Evolutionary conservation across 2,329 filamentous ascomycete species (phyloP), one percentile per base, ranked within the genome.

Genomic region (Aspergillus costaricaensis): DNA sequence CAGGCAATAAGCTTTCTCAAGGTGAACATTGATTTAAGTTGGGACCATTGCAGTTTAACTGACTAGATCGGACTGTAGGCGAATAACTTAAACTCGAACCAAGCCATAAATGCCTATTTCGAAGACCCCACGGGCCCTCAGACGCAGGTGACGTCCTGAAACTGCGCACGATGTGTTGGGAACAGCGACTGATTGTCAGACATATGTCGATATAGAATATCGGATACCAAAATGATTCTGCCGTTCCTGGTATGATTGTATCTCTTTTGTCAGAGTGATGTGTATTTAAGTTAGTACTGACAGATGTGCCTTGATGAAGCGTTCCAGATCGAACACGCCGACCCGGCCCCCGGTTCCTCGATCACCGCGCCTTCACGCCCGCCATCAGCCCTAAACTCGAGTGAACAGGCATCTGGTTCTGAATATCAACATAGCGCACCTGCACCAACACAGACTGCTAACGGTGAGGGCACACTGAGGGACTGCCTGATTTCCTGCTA

Each of bases 31-130:
- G 30, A 27, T 23, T 2, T 44, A 27, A 21, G n/a, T 19, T 6
- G 2, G 5, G 5, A 19, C 7, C 15, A 6, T n/a, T 47, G 9
- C 15, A 2, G 12, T n/a, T 19, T 7, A 30, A n/a, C 66, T 71
- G 57, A 72, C n/a, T 2, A 32, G 3, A 32, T 10, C 3, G n/a
- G 44, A 14, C 21, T 30, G n/a, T 55, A 81, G 80, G 78, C 77
- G 55, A 76, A 80, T 62, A 75, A 80, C 55, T 73, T 77, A 51
- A 76, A 81, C 62, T 72, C 77, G 1, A 74, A 79, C 43, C 76
- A 76, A 66, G 79, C 80, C 32, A 75, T 80, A 62, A 81, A 82
- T 68, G 79, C 79, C 19, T 81, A 77, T 64, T 80, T 79, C 36
- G 79, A 82, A 68, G 77, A 80, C 64, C 77, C 78, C 15, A 72